Evolutionary conservation across 2,329 filamentous ascomycete genomes (phyloP).

Genomic region (Colletotrichum spaethianum): DNA sequence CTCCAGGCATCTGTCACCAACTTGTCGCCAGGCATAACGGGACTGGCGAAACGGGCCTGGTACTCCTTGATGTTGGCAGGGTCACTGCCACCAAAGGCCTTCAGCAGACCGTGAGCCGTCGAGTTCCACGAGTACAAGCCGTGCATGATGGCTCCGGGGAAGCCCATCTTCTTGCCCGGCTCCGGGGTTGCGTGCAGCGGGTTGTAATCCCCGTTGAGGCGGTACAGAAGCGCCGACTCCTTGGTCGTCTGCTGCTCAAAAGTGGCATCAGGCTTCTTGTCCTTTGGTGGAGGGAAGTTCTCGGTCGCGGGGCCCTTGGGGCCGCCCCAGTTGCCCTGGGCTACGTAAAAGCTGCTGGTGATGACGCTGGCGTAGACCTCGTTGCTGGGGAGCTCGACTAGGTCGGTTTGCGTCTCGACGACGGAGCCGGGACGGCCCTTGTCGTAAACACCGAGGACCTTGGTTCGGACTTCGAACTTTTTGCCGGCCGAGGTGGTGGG

Average conservation of each 20-base stretch:
- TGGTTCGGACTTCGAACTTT: slow-evolving; percentile 82
- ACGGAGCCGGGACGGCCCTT: slow-evolving; percentile 89
- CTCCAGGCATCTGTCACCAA: slow-evolving; percentile 86
- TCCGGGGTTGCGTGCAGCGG: slow-evolving; percentile 90
- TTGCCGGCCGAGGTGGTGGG: slow-evolving; percentile 79
- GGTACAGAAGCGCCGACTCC: slow-evolving; percentile 83
- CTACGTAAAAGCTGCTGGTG: slow-evolving; percentile 84
- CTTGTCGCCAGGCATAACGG: slow-evolving; percentile 87
- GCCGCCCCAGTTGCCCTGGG: slow-evolving; percentile 86
- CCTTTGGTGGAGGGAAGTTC: slow-evolving; percentile 83
- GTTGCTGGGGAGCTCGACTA: slow-evolving; percentile 78
- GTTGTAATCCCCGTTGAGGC: slow-evolving; percentile 95
- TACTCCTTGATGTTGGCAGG: slow-evolving; percentile 89
- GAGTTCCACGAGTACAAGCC: slow-evolving; percentile 91
- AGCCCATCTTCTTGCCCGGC: slow-evolving; percentile 90
- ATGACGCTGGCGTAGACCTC: slow-evolving; percentile 81
- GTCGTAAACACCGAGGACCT: slow-evolving; percentile 89
- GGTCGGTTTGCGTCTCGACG: slow-evolving; percentile 82
- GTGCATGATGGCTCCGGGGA: slow-evolving; percentile 90
- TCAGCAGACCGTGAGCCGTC: slow-evolving; percentile 80
- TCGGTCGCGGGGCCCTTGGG: slow-evolving; percentile 88
- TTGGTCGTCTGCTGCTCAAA: slow-evolving; percentile 78
- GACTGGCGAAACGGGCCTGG: slow-evolving; percentile 88
- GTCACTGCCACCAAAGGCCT: slow-evolving; percentile 81
- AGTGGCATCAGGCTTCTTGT: slow-evolving; percentile 77